Conservation (phyloP, 1,139 yeast species). For the Kluyveromyces sp. region DNA sequence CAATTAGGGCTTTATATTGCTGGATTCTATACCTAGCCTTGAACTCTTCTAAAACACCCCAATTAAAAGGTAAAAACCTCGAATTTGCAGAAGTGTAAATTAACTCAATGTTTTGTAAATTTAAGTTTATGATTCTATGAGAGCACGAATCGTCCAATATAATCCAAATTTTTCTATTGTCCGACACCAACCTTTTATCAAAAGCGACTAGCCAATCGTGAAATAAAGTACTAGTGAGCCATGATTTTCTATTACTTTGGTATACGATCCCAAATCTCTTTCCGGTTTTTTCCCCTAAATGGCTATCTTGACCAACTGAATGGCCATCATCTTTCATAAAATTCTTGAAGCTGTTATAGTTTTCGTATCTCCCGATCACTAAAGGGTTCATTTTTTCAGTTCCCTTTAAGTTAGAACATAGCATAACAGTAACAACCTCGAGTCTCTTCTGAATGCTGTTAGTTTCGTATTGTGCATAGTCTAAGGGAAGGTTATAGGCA, state of each 20-base stretch:
- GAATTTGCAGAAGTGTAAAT: constrained; percentile 33
- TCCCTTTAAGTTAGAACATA: constrained; percentile 58
- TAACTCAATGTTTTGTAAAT: constrained; percentile 45
- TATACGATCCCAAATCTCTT: constrained; percentile 46
- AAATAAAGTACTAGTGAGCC: constrained; percentile 60
- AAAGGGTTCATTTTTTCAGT: constrained; percentile 54
- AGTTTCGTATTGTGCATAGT: constrained; percentile 47
- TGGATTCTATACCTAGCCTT: constrained; percentile 51
- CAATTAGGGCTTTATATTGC: constrained; percentile 48
- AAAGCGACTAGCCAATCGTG: constrained; percentile 54
- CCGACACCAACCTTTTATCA: constrained; percentile 45
- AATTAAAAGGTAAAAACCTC: constrained; percentile 52
- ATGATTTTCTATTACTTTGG: constrained; percentile 53
- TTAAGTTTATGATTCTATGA: constrained; percentile 52
- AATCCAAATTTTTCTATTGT: constrained; percentile 45
- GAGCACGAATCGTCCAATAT: constrained; percentile 57
- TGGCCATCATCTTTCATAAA: constrained; percentile 24
- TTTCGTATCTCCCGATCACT: constrained; percentile 53
- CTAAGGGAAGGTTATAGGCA: constrained; percentile 55
- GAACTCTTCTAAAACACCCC: constrained; percentile 59
- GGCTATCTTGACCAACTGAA: constrained; percentile 14
- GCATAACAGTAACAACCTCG: constrained; percentile 46
- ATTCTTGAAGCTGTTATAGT: constrained; percentile 42
- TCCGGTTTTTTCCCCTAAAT: constrained; percentile 37
- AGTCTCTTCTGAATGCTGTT: constrained; percentile 33